Base-by-base conservation (phyloP, 139 green algal genomes). In the Chlamydomonas sp. region DNA sequence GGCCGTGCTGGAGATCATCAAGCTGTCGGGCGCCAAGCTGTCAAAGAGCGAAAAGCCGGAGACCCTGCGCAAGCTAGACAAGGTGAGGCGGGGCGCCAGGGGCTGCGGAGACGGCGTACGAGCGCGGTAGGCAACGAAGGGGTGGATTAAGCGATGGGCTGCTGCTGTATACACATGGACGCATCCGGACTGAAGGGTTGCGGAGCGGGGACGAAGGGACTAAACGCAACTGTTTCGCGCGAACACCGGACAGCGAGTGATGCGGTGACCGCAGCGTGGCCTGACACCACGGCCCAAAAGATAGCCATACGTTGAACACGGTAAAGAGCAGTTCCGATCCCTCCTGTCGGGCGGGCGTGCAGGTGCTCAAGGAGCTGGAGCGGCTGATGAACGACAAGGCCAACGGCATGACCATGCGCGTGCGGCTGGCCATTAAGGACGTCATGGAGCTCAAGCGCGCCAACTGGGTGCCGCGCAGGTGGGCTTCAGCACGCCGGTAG, bases 1-100 rank as follows among this genome's bases (percentile, higher is more conserved):
- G 94, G 94, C 96, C 3, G 94, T 98, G 67, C 98, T 97, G 84
- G 97, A 99, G 91, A 94, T 99, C 84, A 79, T 99, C 8, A 94
- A 91, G 74, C 97, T 94, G 2, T 94, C 92, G 59, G 94, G 95
- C 10, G 88, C 73, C 5, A 88, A 89, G 78, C 75, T 93, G 78
- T 78, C 60, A 49, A 90, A 91, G 88, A 90, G 81, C 10, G 88
- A 91, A 5, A 89, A 84, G 77, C 63, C 80, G 1, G 88, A 93
- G 73, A 93, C 81, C 57, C 84, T 84, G 62, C 90, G 89, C 66
- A 93, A 92, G 60, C 80, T 97, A 60, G 94, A 97, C 61, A 90
- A 89, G 66, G 90, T 89, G 31, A 49, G 31, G 31, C 31, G 31
- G 31, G 31, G 31, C 63, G 58, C 87, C 67, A 80, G 77, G 69